These are phyloP conservation scores for Arabidopsis suecica DNA, from an alignment of 345 rosid species.

Conservation along the genomic window DNA sequence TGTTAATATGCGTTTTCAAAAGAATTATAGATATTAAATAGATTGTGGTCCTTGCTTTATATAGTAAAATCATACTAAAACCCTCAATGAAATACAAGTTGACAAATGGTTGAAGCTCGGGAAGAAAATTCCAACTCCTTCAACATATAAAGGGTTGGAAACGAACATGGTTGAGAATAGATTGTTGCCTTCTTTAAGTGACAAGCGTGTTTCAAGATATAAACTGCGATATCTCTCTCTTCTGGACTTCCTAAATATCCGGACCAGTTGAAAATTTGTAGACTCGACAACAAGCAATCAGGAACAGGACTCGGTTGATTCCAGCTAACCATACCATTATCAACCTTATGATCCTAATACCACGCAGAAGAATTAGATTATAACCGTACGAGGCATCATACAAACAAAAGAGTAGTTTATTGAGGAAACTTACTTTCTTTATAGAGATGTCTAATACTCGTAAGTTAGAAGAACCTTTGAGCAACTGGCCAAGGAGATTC, in stretches of 20 bases:
- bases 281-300: background rate
- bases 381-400: background rate
- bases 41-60: too few relatives aligned
- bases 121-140: constrained; percentile 2
- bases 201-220: background rate
- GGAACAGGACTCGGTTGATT: too few relatives aligned
- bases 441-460: background rate
- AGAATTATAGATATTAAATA: background rate
- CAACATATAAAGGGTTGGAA: background rate
- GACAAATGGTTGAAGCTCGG: constrained; percentile 3
- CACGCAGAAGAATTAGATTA: background rate
- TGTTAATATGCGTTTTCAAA: too few relatives aligned
- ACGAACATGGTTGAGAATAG: background rate
- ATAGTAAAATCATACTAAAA: too few relatives aligned
- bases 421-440: background rate
- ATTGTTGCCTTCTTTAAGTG: background rate
- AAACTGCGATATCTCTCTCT: background rate
- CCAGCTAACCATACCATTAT: too few relatives aligned
- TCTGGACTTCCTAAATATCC: background rate
- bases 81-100: background rate
- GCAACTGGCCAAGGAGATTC: background rate
- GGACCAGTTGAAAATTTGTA: background rate
- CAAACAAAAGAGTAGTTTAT: background rate
- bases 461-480: background rate
- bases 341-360: too few relatives aligned